Conservation (phyloP, 75 land plant species). For the Adiantum capillusveneris region DNA sequence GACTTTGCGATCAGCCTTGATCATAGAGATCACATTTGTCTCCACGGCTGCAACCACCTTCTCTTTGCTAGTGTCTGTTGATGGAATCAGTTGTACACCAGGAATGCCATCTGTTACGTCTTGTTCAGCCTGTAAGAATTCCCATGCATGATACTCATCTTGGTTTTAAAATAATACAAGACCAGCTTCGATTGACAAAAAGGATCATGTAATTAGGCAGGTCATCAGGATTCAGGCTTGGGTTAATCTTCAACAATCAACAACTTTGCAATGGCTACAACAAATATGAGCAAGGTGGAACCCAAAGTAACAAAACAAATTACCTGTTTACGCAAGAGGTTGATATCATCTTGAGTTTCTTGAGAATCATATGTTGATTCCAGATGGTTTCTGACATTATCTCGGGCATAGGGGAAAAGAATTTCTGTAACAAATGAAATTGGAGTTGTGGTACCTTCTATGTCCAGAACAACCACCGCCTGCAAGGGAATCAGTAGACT, state of each 20-base stretch:
- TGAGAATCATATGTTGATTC: slow-evolving; percentile 59
- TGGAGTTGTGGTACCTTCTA: slow-evolving; percentile 99
- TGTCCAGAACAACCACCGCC: slow-evolving; percentile 84
- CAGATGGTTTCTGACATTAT: slow-evolving; percentile 69
- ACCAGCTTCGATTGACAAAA: too few species aligned
- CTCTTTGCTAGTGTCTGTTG: slow-evolving; percentile 59
- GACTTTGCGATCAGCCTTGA: slow-evolving; percentile 89
- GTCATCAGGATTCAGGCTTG: not conserved
- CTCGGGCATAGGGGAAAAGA: slow-evolving; percentile 95
- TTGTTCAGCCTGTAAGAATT: slow-evolving; percentile 55
- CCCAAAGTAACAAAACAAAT: too few species aligned
- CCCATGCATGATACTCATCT: too few species aligned
- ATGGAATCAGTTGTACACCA: slow-evolving; percentile 62
- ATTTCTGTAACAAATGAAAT: slow-evolving; percentile 93
- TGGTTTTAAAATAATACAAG: too few species aligned
- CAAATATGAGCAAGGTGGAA: too few species aligned
- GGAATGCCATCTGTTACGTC: slow-evolving; percentile 57
- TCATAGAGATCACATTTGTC: slow-evolving; percentile 85
- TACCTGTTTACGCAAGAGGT: slow-evolving; percentile 74
- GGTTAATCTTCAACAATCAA: not conserved
- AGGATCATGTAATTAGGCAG: too few species aligned
- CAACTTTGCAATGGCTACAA: too few species aligned
- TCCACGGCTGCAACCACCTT: slow-evolving; percentile 69
- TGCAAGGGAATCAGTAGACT: slow-evolving; percentile 31
- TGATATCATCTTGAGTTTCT: slow-evolving; percentile 89